phyloP scores from a whole-genome alignment of 1,139 yeast genomes.

The Geotrichum cucujoidarum region DNA sequence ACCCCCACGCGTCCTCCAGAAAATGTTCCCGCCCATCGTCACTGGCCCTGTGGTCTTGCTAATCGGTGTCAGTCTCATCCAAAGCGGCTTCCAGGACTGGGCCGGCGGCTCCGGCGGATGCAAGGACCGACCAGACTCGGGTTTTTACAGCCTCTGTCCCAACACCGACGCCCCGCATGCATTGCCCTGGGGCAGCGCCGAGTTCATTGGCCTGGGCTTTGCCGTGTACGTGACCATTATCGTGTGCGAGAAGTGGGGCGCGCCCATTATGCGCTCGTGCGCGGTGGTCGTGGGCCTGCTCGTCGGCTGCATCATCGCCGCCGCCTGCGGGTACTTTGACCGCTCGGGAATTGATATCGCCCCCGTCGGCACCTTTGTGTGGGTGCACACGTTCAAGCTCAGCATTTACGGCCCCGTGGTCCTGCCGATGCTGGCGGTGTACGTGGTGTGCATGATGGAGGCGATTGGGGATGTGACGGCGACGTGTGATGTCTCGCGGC shows the following conservation, averaged over 20 bases:
- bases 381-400: slow-evolving; percentile 80
- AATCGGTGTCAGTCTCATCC: slow-evolving; percentile 66
- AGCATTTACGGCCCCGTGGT: slow-evolving; percentile 77
- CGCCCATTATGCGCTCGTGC: slow-evolving; percentile 93
- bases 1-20: slow-evolving; percentile 66
- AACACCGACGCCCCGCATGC: slow-evolving; percentile 47
- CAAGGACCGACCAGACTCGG: slow-evolving; percentile 36
- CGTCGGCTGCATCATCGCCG: slow-evolving; percentile 87
- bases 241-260: slow-evolving; percentile 76
- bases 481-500: slow-evolving; percentile 80
- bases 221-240: slow-evolving; percentile 69
- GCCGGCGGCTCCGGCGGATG: slow-evolving; percentile 71
- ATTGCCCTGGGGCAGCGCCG: slow-evolving; percentile 77
- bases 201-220: slow-evolving; percentile 81
- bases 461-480: slow-evolving; percentile 93
- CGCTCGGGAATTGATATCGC: slow-evolving; percentile 55
- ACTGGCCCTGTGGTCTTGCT: slow-evolving; percentile 88
- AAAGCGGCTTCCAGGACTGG: slow-evolving; percentile 75
- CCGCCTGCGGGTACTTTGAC: slow-evolving; percentile 80
- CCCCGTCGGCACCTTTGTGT: slow-evolving; percentile 77
- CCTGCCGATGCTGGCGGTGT: slow-evolving; percentile 76
- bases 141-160: slow-evolving; percentile 50
- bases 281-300: slow-evolving; percentile 80
- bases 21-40: slow-evolving; percentile 78
- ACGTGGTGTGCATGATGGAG: slow-evolving; percentile 78